phyloP scores from a whole-genome alignment of 2,329 filamentous ascomycete genomes.

The Juglanconis juglandina region DNA sequence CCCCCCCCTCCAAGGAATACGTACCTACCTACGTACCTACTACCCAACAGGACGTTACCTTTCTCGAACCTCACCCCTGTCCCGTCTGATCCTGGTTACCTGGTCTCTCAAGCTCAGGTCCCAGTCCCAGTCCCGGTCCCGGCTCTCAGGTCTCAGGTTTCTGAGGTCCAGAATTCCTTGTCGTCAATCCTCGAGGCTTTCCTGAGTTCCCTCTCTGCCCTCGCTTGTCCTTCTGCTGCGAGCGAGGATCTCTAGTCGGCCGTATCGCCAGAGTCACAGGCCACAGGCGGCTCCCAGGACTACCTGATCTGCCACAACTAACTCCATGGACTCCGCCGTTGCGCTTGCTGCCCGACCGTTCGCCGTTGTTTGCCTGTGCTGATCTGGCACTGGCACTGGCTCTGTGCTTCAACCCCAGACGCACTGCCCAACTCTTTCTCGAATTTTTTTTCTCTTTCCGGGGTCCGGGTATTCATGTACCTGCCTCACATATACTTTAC shows the following conservation, averaged over 20 bases:
- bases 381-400: constrained; percentile 19
- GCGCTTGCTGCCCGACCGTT: constrained; percentile 32
- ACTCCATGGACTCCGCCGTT: constrained; percentile 27
- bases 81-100: constrained; percentile 9
- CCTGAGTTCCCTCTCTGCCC: not conserved
- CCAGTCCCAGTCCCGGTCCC: constrained; percentile 12
- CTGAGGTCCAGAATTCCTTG: constrained; percentile 14
- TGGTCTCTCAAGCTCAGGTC: constrained; percentile 10
- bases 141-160: constrained; percentile 13
- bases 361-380: constrained; percentile 21
- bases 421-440: constrained; percentile 18
- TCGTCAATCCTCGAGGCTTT: constrained; percentile 9
- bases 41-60: constrained; percentile 7
- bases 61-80: constrained; percentile 16
- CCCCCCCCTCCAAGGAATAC: not conserved
- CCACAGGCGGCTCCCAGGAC: constrained; percentile 2
- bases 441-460: constrained; percentile 16
- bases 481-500: constrained; percentile 36
- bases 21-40: constrained; percentile 11
- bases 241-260: constrained; percentile 12
- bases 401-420: constrained; percentile 13
- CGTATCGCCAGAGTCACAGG: constrained; percentile 4
- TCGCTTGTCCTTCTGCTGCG: constrained; percentile 4
- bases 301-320: not conserved
- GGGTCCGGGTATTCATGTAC: constrained; percentile 31